Base-by-base conservation (phyloP, 768 basidiomycete species). In the Rhodotorula taiwanensis region DNA sequence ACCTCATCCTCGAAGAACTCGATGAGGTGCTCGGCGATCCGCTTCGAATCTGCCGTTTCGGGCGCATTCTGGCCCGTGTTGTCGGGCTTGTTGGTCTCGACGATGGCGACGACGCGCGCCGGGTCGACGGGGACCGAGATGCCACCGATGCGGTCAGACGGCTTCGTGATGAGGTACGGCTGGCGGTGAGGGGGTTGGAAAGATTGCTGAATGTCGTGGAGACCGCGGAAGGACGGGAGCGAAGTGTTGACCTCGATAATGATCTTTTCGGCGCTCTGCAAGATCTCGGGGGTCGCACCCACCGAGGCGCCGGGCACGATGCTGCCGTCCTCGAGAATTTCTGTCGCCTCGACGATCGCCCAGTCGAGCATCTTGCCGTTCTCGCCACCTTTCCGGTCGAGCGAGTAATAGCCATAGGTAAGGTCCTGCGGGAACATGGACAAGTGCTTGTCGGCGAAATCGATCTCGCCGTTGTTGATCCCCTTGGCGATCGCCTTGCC, bases 241-340 rank as follows among this genome's bases (percentile, higher is more conserved):
- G 60, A 33, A n/a, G 74, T 74, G 68, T 74, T 74, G 66, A 74
- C 70, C 66, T 74, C 74, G 55, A 74, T 67, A 55, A 74, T 71
- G 65, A 74, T 73, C 56, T 70, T 69, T 28, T 73, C 71, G 8
- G 74, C 72, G 18, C 57, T 56, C 43, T 64, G 61, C n/a, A 74
- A 53, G 45, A 74, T 71, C 55, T 74, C 74, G 25, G 74, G 74
- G 8, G 74, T 72, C 3, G 74, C 74, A 20, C 74, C 74, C 27
- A 74, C 74, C 6, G 69, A 70, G 0, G 74, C 74, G 30, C 74
- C 68, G 30, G 72, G 72, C 0, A 73, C 68, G 55, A 73, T 71
- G 18, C 47, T 54, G 2, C 73, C 72, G 44, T 74, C 72, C 42
- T 70, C 67, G 44, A 69, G 62, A 34, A 73, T 70, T 8, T 66